Conservation (phyloP, 2,329 filamentous ascomycete species). For the Claviceps africana region DNA sequence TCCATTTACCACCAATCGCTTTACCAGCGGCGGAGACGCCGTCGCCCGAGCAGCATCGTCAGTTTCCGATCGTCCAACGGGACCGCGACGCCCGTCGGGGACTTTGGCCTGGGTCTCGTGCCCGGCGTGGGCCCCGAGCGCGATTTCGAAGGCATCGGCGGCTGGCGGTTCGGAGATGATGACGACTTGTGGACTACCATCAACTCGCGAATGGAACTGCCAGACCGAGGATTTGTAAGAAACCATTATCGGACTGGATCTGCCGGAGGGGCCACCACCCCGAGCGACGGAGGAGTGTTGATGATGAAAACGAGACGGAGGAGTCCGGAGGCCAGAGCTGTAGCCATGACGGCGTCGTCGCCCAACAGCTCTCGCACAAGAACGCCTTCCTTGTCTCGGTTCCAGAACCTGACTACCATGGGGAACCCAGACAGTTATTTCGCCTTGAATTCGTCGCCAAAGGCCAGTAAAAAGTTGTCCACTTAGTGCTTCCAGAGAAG, state of each 20-base stretch:
- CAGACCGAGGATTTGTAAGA: constrained; percentile 24
- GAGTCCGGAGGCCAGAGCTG: constrained; percentile 19
- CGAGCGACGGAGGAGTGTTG: constrained; percentile 26
- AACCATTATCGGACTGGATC: constrained; percentile 31
- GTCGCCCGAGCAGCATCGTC: constrained; percentile 21
- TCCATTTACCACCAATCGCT: constrained; percentile 6
- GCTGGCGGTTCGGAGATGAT: constrained; percentile 36
- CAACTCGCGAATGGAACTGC: constrained; percentile 36
- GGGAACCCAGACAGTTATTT: constrained; percentile 28
- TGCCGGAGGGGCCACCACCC: constrained; percentile 22
- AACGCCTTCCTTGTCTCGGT: constrained; percentile 29
- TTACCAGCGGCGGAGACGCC: constrained; percentile 14
- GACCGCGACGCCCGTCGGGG: constrained; percentile 19
- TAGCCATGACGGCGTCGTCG: constrained; percentile 14
- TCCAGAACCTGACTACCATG: constrained; percentile 15
- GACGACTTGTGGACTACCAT: constrained; percentile 38
- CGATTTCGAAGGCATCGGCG: constrained; percentile 46
- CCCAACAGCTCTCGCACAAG: constrained; percentile 35
- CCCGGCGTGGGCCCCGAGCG: constrained; percentile 36
- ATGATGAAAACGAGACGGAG: constrained; percentile 28
- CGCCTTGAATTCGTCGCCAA: constrained; percentile 20
- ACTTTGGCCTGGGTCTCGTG: constrained; percentile 26
- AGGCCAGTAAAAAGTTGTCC: constrained; percentile 16
- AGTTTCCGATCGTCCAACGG: constrained; percentile 19
- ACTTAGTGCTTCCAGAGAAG: neutral